Percentiles rank a stretch among this genome's conserved stretches.
phyloP scores from a whole-genome alignment of 2,329 filamentous ascomycete species.

The Metarhizium robertsii region DNA sequence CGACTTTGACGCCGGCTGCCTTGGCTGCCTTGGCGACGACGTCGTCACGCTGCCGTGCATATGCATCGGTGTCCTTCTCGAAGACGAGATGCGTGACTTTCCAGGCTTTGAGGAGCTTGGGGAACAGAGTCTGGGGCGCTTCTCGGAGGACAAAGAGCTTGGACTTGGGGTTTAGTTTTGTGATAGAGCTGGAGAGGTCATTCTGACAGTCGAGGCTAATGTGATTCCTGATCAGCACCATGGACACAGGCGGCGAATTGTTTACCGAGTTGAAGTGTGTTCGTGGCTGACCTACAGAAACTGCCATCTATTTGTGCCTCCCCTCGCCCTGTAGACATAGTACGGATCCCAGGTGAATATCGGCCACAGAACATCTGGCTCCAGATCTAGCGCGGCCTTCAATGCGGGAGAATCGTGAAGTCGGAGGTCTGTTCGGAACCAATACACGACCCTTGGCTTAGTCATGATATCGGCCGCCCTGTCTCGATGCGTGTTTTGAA shows the following conservation, averaged over 20 bases:
- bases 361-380: constrained; percentile 60
- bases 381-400: constrained; percentile 59
- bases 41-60: constrained; percentile 55
- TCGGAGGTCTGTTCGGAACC: constrained; percentile 71
- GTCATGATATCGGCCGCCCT: constrained; percentile 14
- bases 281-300: constrained; percentile 41
- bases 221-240: neutral
- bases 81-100: constrained; percentile 67
- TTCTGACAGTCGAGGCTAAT: constrained; percentile 60
- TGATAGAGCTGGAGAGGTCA: constrained; percentile 58
- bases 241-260: neutral
- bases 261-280: neutral
- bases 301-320: constrained; percentile 65
- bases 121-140: constrained; percentile 60
- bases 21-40: constrained; percentile 49
- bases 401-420: constrained; percentile 70
- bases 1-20: constrained; percentile 57
- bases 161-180: constrained; percentile 58
- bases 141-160: constrained; percentile 66
- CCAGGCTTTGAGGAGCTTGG: constrained; percentile 66
- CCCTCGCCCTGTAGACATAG: constrained; percentile 64
- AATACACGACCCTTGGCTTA: constrained; percentile 52
- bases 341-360: constrained; percentile 77
- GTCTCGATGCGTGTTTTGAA: neutral
- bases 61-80: constrained; percentile 70